Conservation (phyloP, 2,329 filamentous ascomycete genomes). For the Domatiomyces globalis region DNA sequence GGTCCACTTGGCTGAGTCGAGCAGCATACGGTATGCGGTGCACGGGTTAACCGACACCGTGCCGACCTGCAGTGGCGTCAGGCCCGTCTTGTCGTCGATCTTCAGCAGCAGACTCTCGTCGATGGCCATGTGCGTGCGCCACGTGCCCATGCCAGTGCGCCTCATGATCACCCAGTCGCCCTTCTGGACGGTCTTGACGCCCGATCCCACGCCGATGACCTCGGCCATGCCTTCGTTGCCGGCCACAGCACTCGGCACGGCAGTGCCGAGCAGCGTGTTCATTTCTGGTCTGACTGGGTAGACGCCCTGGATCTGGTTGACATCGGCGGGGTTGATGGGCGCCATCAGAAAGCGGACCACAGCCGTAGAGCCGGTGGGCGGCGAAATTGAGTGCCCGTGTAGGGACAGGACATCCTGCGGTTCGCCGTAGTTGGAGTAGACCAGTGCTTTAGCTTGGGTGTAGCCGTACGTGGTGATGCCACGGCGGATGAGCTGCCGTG, state of each 20-base stretch:
- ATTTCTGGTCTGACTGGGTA: conserved; percentile 79
- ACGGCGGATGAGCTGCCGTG: conserved; percentile 16
- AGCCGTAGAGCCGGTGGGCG: conserved; percentile 45
- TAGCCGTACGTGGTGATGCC: conserved; percentile 36
- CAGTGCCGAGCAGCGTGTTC: conserved; percentile 59
- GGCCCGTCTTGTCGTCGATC: conserved; percentile 53
- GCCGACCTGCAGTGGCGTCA: conserved; percentile 65
- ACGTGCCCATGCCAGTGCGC: conserved; percentile 72
- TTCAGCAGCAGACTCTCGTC: conserved; percentile 48
- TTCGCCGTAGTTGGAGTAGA: conserved; percentile 36
- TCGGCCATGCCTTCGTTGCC: conserved; percentile 93
- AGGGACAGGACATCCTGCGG: conserved; percentile 36
- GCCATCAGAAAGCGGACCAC: conserved; percentile 79
- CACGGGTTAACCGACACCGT: conserved; percentile 88
- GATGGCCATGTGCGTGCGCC: conserved; percentile 77
- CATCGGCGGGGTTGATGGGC: conserved; percentile 91
- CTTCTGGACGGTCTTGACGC: conserved; percentile 46
- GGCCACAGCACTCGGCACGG: conserved; percentile 59
- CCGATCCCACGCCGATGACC: conserved; percentile 55
- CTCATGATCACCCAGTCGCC: conserved; percentile 95
- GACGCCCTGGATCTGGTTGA: conserved; percentile 94
- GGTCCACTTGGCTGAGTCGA: conserved; percentile 51
- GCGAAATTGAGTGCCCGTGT: conserved; percentile 36
- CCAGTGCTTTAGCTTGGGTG: conserved; percentile 35
- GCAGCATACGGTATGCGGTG: conserved; percentile 85